phyloP scores from a whole-genome alignment of 176 grass and related monocot genomes.

The Phyllostachys edulis region DNA sequence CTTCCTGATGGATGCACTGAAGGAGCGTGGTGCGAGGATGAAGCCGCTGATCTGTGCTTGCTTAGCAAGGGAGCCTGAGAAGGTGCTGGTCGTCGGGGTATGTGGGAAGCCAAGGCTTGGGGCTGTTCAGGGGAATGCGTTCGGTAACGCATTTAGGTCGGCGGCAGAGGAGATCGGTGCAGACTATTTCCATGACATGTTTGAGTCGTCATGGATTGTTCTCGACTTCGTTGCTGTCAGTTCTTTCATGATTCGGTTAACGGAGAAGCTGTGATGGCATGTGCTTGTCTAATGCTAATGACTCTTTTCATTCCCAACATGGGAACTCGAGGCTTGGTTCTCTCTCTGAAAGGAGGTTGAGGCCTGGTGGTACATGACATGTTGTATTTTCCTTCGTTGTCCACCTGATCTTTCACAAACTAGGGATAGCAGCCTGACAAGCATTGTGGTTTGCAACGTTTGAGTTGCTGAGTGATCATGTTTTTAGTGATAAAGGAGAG shows the following conservation, averaged over 20 bases:
- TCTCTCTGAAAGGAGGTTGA: conserved; percentile 25
- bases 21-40: conserved; percentile 81
- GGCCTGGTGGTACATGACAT: background rate
- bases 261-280: conserved; percentile 66
- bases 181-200: conserved; percentile 80
- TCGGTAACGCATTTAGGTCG: conserved; percentile 69
- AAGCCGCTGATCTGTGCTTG: conserved; percentile 81
- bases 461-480: background rate
- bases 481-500: conserved; percentile 21
- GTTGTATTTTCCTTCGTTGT: background rate
- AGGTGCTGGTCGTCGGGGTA: conserved; percentile 75
- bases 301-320: conserved; percentile 24
- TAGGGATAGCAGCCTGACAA: conserved; percentile 30
- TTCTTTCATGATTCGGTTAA: conserved; percentile 86
- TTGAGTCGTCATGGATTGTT: conserved; percentile 94
- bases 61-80: conserved; percentile 55
- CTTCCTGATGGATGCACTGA: conserved; percentile 85
- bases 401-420: conserved; percentile 20
- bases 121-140: conserved; percentile 75
- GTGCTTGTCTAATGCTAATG: background rate
- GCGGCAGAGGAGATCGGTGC: conserved; percentile 64
- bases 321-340: background rate
- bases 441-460: conserved; percentile 19
- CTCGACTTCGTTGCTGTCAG: conserved; percentile 61
- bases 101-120: conserved; percentile 80